phyloP scores from a whole-genome alignment of 306 rosid species.

The Ormosia emarginata region DNA sequence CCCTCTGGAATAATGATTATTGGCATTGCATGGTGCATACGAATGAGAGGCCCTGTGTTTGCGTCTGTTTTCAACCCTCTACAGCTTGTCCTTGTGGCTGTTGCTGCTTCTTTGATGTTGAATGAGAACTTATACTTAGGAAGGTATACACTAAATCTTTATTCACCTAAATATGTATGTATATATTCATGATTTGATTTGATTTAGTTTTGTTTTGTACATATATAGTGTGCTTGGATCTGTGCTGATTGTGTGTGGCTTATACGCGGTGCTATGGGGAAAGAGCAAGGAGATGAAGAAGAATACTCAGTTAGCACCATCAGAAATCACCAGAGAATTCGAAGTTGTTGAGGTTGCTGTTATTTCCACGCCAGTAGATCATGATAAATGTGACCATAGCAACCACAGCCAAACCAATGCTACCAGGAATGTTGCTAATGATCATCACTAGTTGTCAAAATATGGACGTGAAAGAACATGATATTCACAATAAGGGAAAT shows the following conservation, averaged over 20 bases:
- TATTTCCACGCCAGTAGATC: background rate
- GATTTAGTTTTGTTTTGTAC: background rate
- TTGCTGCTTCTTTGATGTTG: conserved; percentile 20
- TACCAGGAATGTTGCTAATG: no score
- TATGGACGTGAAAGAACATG: no score
- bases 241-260: conserved; percentile 31
- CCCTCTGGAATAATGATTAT: conserved; percentile 13
- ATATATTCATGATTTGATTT: background rate
- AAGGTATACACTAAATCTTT: conserved; percentile 21
- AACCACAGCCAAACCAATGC: background rate
- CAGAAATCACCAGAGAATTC: background rate
- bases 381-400: background rate
- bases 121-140: conserved; percentile 37
- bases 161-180: background rate
- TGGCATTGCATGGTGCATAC: conserved; percentile 24
- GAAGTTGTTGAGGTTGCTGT: background rate
- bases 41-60: conserved; percentile 34
- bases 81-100: conserved; percentile 18
- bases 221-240: conserved; percentile 26
- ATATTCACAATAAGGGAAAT: no score
- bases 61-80: conserved; percentile 31
- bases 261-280: conserved; percentile 44
- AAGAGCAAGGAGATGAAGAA: conserved; percentile 23
- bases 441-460: no score
- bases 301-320: background rate